Percentiles rank a stretch among this genome's conserved stretches.
Conservation (phyloP, 2,329 filamentous ascomycete genomes). For the Phoma sp. region DNA sequence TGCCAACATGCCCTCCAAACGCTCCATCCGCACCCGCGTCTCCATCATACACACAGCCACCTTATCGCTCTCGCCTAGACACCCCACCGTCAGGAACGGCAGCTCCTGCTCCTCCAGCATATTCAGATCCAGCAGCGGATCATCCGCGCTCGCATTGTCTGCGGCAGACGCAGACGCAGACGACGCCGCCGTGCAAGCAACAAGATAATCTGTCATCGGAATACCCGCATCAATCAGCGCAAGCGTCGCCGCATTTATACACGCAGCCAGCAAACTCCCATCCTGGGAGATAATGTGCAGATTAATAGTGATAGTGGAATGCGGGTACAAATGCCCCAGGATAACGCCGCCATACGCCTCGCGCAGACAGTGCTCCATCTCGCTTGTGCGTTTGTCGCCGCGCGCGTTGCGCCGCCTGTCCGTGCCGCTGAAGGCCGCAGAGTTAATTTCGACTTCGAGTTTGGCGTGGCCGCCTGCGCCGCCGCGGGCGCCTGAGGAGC, state of each 20-base stretch:
- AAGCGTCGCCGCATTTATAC: conserved; percentile 89
- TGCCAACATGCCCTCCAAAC: conserved; percentile 90
- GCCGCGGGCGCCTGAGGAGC: conserved; percentile 56
- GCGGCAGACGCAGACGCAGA: conserved; percentile 62
- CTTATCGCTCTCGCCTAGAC: conserved; percentile 75
- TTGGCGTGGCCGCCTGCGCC: conserved; percentile 64
- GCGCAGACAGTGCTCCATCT: conserved; percentile 81
- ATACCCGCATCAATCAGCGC: conserved; percentile 94
- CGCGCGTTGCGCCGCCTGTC: conserved; percentile 73
- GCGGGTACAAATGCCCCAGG: conserved; percentile 87
- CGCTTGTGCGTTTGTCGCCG: conserved; percentile 72
- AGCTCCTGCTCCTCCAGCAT: conserved; percentile 84
- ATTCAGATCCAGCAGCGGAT: conserved; percentile 83
- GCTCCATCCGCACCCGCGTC: conserved; percentile 80
- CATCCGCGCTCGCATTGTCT: conserved; percentile 71
- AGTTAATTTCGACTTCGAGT: conserved; percentile 80
- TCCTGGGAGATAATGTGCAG: conserved; percentile 90
- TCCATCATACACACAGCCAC: conserved; percentile 86
- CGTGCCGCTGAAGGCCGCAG: conserved; percentile 87
- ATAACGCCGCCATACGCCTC: conserved; percentile 79
- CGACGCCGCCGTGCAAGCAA: conserved; percentile 85
- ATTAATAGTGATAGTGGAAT: conserved; percentile 81
- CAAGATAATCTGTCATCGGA: conserved; percentile 91
- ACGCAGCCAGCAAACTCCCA: conserved; percentile 86
- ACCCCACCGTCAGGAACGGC: conserved; percentile 86